Evolutionary conservation across 2,329 filamentous ascomycete genomes (phyloP), one percentile per base, ranked within the genome.

Genomic region (Xylaria sp.): DNA sequence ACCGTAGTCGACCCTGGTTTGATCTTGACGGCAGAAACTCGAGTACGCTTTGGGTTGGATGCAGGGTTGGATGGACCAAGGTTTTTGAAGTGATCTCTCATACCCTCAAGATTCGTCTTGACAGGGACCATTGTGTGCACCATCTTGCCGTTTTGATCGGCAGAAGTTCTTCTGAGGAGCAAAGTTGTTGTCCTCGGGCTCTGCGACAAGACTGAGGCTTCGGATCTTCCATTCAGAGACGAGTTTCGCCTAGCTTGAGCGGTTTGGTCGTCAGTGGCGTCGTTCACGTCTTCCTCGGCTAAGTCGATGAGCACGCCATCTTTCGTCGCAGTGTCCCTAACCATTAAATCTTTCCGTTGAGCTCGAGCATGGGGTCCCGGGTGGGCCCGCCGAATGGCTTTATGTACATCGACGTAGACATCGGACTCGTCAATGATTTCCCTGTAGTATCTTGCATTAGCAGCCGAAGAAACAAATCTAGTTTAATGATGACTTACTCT

Each of bases 391-490:
- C 96, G 90, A 74, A 99, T 98, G 25, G 96, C 96, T 83, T 98
- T 98, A 85, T 98, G 96, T 1, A 99, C 94, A 80, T 99, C 96
- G 72, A 99, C 91, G 77, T 97, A 99, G 12, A 99, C 96, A 81
- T 99, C 96, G 0, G 95, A 98, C 81, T 99, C 96, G 79, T 99
- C 96, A 71, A 99, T 97, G 73, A 98, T 99, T 86, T 99, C 96
- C 84, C 92, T 44, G 31, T 3, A 4, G 46, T 52, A 25, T 20
- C 46, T 31, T 28, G n/a, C 8, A 52, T 72, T 58, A 57, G 25
- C 61, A 31, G 44, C 23, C 18, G n/a, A 68, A 39, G 18, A 77
- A 12, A 56, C 2, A 54, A 18, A 39, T 23, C 10, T 48, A 8
- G 25, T n/a, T 48, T 55, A 15, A 13, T 23, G 25, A 60, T 10